phyloP scores from a whole-genome alignment of 140 eudicot species.

The Erigeron philadelphicus region DNA sequence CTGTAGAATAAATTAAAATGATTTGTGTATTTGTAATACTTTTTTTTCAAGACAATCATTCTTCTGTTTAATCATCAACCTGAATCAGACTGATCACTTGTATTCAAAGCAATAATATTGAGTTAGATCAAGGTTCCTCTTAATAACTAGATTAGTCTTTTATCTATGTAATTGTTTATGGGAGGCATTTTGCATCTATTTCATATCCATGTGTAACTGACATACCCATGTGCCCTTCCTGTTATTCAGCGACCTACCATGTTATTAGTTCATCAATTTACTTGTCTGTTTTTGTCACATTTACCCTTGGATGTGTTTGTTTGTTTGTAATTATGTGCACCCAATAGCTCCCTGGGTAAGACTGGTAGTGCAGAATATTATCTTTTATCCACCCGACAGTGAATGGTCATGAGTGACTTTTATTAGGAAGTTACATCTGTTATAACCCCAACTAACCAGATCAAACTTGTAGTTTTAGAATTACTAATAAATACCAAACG shows the following conservation, averaged over 20 bases:
- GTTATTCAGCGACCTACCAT: slow-evolving; percentile 30
- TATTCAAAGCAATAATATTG: not conserved
- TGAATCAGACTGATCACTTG: not conserved
- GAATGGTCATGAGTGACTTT: not conserved
- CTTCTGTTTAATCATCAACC: slow-evolving; percentile 2
- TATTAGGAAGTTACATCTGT: not conserved
- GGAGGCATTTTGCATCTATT: slow-evolving; percentile 22
- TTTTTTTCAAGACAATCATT: not conserved
- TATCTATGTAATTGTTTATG: not conserved
- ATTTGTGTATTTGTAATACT: slow-evolving; percentile 20
- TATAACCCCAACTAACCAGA: no score
- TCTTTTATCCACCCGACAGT: slow-evolving; percentile 9
- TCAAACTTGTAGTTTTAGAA: no score
- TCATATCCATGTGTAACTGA: slow-evolving; percentile 37
- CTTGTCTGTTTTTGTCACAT: slow-evolving; percentile 11
- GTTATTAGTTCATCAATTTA: slow-evolving; percentile 22
- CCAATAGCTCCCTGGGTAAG: not conserved
- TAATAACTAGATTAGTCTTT: not conserved
- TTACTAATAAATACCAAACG: no score
- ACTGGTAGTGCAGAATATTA: slow-evolving; percentile 4
- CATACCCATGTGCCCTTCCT: slow-evolving; percentile 35
- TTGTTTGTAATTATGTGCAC: slow-evolving; percentile 18
- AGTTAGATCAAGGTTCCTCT: not conserved
- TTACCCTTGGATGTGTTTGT: slow-evolving; percentile 12
- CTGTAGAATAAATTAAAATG: slow-evolving; percentile 22